These are phyloP conservation scores for Kregervanrija fluxuum DNA, from an alignment of 805 yeast species.

Conservation along the genomic window DNA sequence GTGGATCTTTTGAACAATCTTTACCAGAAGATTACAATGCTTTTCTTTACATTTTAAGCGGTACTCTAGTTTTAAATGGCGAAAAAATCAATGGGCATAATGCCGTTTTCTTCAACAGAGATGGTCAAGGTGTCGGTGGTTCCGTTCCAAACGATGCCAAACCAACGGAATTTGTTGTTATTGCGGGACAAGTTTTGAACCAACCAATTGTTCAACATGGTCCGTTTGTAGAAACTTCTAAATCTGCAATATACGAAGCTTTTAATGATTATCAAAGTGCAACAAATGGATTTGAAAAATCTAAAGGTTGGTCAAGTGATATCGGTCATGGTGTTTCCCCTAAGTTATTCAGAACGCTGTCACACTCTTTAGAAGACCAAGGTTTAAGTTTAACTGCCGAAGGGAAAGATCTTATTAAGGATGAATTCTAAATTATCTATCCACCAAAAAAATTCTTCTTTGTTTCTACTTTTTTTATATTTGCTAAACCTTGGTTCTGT, in stretches of 20 bases:
- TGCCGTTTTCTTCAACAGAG: conserved; percentile 57
- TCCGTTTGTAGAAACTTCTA: conserved; percentile 77
- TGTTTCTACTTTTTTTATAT: not conserved
- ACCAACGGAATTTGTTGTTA: conserved; percentile 56
- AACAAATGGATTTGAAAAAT: conserved; percentile 62
- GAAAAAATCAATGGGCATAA: conserved; percentile 37
- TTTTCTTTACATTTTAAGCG: conserved; percentile 62
- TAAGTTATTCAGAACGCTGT: conserved; percentile 19
- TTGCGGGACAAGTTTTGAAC: conserved; percentile 68
- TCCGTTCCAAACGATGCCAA: conserved; percentile 37
- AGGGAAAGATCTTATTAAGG: conserved; percentile 10
- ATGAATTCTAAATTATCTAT: conserved; percentile 13
- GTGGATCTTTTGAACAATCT: conserved; percentile 54
- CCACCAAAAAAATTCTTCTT: no score
- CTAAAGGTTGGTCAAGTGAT: conserved; percentile 50
- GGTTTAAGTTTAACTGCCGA: conserved; percentile 5
- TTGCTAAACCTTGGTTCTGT: not conserved
- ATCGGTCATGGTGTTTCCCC: conserved; percentile 29
- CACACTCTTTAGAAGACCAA: conserved; percentile 10
- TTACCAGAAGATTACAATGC: conserved; percentile 57
- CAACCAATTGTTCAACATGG: conserved; percentile 84
- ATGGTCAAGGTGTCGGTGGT: conserved; percentile 59
- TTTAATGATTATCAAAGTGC: conserved; percentile 65
- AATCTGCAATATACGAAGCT: conserved; percentile 60
- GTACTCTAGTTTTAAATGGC: conserved; percentile 41